Conservation (phyloP, 2,329 filamentous ascomycete genomes). For the Colletotrichum higginsianum region DNA sequence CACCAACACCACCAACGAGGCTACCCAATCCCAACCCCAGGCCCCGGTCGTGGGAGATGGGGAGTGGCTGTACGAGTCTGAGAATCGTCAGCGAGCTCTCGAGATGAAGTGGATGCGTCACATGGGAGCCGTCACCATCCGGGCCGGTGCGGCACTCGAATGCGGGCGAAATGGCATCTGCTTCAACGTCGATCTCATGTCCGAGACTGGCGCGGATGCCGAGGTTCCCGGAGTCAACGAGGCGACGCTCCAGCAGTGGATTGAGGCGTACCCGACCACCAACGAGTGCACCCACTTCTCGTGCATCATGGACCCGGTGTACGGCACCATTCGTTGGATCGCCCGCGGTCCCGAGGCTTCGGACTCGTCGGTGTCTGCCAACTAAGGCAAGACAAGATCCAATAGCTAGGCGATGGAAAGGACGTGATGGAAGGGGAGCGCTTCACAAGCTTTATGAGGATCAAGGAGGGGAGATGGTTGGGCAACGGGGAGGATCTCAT, state of each 20-base stretch:
- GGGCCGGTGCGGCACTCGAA: background rate
- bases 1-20: background rate
- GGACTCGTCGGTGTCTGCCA: background rate
- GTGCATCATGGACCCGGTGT: slow-evolving; percentile 68
- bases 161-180: slow-evolving; percentile 20
- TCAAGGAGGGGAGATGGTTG: background rate
- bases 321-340: slow-evolving; percentile 63
- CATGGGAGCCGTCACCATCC: slow-evolving; percentile 15
- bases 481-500: background rate
- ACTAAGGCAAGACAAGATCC: no score
- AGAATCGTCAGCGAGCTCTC: slow-evolving; percentile 15
- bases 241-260: slow-evolving; percentile 60
- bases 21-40: background rate
- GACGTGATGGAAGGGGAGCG: background rate
- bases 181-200: background rate
- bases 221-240: slow-evolving; percentile 45
- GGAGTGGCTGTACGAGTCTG: slow-evolving; percentile 50
- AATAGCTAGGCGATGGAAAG: background rate
- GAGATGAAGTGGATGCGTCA: slow-evolving; percentile 37
- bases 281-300: slow-evolving; percentile 73
- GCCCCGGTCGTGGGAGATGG: slow-evolving; percentile 44
- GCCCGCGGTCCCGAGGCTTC: slow-evolving; percentile 14
- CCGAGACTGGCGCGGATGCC: background rate
- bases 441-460: background rate
- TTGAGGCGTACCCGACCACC: slow-evolving; percentile 65